phyloP scores from a whole-genome alignment of 192 early-diverging fungal species.

The Backusella macrospora region DNA sequence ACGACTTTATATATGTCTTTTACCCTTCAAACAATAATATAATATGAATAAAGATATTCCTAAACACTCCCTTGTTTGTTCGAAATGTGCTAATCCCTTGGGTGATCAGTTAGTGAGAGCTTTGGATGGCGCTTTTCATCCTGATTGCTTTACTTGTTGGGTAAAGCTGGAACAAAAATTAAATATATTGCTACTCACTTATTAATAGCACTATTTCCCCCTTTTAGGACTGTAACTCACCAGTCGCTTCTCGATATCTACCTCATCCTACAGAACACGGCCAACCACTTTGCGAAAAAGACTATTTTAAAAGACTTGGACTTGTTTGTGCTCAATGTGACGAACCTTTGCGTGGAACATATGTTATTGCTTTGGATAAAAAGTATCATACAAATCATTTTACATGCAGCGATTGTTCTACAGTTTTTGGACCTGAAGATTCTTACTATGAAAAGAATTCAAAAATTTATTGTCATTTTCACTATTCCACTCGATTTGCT shows the following conservation, averaged over 20 bases:
- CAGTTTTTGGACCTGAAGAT: slow-evolving; percentile 92
- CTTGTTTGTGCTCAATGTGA: slow-evolving; percentile 88
- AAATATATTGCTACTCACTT: slow-evolving; percentile 41
- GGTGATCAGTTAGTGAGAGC: slow-evolving; percentile 93
- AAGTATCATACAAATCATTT: slow-evolving; percentile 99
- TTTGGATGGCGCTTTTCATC: slow-evolving; percentile 81
- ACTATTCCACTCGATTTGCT: slow-evolving; percentile 90
- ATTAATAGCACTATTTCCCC: slow-evolving; percentile 27
- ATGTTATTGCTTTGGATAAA: slow-evolving; percentile 88
- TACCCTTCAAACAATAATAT: slow-evolving; percentile 11
- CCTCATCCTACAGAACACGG: slow-evolving; percentile 65
- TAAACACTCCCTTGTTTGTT: slow-evolving; percentile 18
- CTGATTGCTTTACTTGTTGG: slow-evolving; percentile 94
- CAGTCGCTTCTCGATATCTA: slow-evolving; percentile 87
- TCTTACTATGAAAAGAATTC: slow-evolving; percentile 95
- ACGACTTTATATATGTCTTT: not conserved
- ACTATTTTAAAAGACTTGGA: slow-evolving; percentile 85
- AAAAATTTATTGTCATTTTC: slow-evolving; percentile 91
- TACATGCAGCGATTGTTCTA: slow-evolving; percentile 89
- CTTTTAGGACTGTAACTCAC: slow-evolving; percentile 70
- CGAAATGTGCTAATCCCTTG: slow-evolving; percentile 67
- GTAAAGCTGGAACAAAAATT: slow-evolving; percentile 54
- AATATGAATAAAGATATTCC: slow-evolving; percentile 15
- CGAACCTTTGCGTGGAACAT: slow-evolving; percentile 84
- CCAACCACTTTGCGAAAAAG: slow-evolving; percentile 80